Base-by-base conservation (phyloP, 2,329 filamentous ascomycete genomes). In the Pseudofabraea citricarpa region DNA sequence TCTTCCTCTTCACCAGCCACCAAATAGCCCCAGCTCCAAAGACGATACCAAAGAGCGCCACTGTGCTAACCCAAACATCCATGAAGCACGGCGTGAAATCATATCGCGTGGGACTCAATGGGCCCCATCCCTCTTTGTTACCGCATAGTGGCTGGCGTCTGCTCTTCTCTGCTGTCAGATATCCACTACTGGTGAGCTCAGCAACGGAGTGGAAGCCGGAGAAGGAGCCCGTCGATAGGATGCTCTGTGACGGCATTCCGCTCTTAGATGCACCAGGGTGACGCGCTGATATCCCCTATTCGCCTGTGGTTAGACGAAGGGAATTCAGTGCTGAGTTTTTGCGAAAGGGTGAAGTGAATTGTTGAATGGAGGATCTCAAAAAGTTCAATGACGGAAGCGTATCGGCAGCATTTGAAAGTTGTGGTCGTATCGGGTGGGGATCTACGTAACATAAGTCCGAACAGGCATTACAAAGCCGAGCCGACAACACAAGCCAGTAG, bases 51-150 rank as follows among this genome's bases (percentile, higher is more conserved):
- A 85, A 94, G 12, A 74, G 74, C 7, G 88, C 87, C 21, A 95
- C 87, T 2, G 75, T 69, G 24, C 86, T 80, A 46, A 97, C 79
- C 80, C 88, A 90, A 18, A 95, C 79, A 63, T 98, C 94, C 57
- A 97, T 82, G 62, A 98, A 98, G 71, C 93, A 98, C 31, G 93
- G 91, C 13, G 93, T 97, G 59, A 98, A 90, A 69, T 98, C 93
- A 66, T 89, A 96, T 64, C 91, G 78, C 54, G 82, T 74, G 26
- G 83, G 82, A 66, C 90, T 96, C 62, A 98, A 63, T 18, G 93
- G 93, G 1, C 94, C 94, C 93, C 93, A 98, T 58, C 93, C 94
- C 67, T 97, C 91, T 43, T 75, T 72, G 67, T 95, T 93, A 64
- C 85, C 81, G 69, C 91, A 97, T 65, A 96, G 72, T 45, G 87